Conservation (phyloP, 768 basidiomycete species). For the Podaxis sp. region DNA sequence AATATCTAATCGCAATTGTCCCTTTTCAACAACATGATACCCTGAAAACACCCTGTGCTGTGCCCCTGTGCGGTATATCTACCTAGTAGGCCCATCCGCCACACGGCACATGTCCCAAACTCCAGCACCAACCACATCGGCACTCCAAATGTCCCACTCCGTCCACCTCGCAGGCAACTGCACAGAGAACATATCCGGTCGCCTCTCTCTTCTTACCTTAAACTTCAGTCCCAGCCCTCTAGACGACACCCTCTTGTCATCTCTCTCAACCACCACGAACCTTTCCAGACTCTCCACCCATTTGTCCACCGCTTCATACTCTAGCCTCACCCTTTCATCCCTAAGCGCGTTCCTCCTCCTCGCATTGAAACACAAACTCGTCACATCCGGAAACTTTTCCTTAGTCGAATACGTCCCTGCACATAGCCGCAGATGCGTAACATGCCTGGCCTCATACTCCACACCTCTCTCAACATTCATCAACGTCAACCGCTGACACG, state of each 20-base stretch:
- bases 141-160: slow-evolving; percentile 37
- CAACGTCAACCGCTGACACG: slow-evolving; percentile 6
- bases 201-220: neutral
- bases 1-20: neutral
- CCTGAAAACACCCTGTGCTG: neutral
- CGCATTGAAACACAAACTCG: slow-evolving; percentile 7
- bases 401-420: slow-evolving; percentile 1
- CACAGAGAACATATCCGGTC: slow-evolving; percentile 10
- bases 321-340: slow-evolving; percentile 4
- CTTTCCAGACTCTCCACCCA: neutral
- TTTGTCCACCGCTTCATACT: slow-evolving; percentile 9
- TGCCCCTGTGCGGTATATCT: neutral
- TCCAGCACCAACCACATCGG: slow-evolving; percentile 26
- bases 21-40: neutral
- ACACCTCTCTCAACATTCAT: slow-evolving; percentile 9
- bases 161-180: slow-evolving; percentile 25
- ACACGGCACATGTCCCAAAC: slow-evolving; percentile 31
- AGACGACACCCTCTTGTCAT: neutral
- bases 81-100: neutral
- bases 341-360: neutral
- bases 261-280: slow-evolving; percentile 8
- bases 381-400: slow-evolving; percentile 10
- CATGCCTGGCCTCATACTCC: neutral
- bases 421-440: slow-evolving; percentile 7
- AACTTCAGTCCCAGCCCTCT: neutral